Evolutionary conservation across 2,329 filamentous ascomycete genomes (phyloP), one percentile per base, ranked within the genome.

Genomic region (Penicillium sp.): DNA sequence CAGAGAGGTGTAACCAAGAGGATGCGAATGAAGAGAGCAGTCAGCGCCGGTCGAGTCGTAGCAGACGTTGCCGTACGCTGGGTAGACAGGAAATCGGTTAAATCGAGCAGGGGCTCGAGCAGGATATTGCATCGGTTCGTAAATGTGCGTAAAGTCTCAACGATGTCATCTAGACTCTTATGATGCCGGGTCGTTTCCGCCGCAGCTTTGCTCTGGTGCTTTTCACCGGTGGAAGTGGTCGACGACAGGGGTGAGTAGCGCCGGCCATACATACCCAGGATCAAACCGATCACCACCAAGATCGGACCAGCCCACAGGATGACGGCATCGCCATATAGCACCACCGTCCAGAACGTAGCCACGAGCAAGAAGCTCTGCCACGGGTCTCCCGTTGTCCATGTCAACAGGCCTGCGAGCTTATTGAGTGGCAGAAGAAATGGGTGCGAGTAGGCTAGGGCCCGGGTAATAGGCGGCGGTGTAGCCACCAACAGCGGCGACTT

Each of bases 311-410:
- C 85, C 69, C 83, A 85, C 56, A 86, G 80, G 55, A 95, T 76
- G n/a, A 95, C 75, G 16, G 80, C 74, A 72, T 94, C 89, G 39
- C 89, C 90, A 66, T 97, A 97, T 16, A 96, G 76, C 11, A 88
- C 85, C 9, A 84, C 71, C 3, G 83, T 86, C 93, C 93, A 98
- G 65, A 95, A 98, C 26, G 74, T 77, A 14, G 84, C 84, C 3
- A 98, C 78, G 26, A 98, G 69, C 51, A 98, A 75, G 64, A 97
- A 98, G 75, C 90, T 96, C 75, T 97, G 89, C 91, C 91, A 98
- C 0, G 90, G 84, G 65, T 98, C 93, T 31, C 81, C 86, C 0
- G 86, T 90, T 7, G 89, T 95, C 93, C 93, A 98, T 72, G 87
- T 95, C 53, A 98, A 64, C 51, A 98, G 74, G 0, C 91, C 93